Percentiles rank a stretch among this genome's conserved stretches.
Evolutionary conservation across 495 filamentous ascomycete species (phyloP).

Genomic region (Penicillium lividum): DNA sequence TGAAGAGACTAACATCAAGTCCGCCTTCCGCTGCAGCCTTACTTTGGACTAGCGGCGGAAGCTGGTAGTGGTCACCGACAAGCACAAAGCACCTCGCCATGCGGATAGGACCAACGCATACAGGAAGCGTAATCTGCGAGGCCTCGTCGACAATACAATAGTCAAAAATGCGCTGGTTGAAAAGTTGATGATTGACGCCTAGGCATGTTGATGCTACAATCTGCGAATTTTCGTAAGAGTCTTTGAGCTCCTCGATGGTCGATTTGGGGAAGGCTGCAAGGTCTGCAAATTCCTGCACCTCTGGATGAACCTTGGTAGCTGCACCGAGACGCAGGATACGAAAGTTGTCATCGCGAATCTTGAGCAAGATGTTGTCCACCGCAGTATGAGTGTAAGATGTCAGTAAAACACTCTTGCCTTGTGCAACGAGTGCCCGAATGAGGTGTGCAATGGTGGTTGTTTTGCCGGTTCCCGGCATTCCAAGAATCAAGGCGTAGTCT

Average conservation of each 20-base stretch:
- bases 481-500: constrained; percentile 92
- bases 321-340: constrained; percentile 82
- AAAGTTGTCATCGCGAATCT: constrained; percentile 77
- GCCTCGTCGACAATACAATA: constrained; percentile 99
- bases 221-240: constrained; percentile 76
- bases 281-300: constrained; percentile 80
- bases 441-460: constrained; percentile 98
- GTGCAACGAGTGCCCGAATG: constrained; percentile 83
- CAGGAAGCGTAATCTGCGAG: constrained; percentile 93
- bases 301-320: constrained; percentile 77
- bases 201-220: constrained; percentile 95
- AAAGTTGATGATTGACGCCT: constrained; percentile 83
- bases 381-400: constrained; percentile 97
- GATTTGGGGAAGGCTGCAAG: constrained; percentile 68
- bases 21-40: constrained; percentile 82
- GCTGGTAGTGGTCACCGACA: constrained; percentile 93
- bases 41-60: constrained; percentile 93
- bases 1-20: constrained; percentile 91
- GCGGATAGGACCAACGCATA: constrained; percentile 89
- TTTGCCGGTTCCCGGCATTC: constrained; percentile 98
- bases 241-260: constrained; percentile 79
- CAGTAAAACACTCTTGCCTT: constrained; percentile 88
- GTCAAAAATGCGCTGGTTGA: constrained; percentile 87
- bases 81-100: constrained; percentile 93
- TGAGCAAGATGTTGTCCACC: constrained; percentile 95